A percentile compares a stretch with the other conserved stretches of the same genome.
Evolutionary conservation across 352 stramenopile species (phyloP).

Genomic region (Pythium grandisporangium): DNA sequence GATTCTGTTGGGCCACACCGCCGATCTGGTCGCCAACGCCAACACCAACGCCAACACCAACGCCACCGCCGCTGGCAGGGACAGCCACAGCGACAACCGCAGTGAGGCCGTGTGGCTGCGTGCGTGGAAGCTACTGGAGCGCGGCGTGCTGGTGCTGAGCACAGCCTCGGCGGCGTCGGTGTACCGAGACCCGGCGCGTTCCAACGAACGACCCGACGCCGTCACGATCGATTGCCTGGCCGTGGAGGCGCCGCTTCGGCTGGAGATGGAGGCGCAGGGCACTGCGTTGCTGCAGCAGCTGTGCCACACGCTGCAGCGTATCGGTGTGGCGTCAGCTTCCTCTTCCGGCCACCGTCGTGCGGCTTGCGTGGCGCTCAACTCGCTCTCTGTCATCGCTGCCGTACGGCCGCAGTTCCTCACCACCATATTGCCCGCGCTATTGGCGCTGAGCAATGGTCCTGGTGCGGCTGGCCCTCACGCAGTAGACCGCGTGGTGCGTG

Average conservation of each 20-base stretch:
- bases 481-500: constrained; percentile 34
- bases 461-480: constrained; percentile 10
- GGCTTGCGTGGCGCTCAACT: constrained; percentile 55
- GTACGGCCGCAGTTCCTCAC: constrained; percentile 52
- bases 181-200: constrained; percentile 64
- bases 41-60: constrained; percentile 14
- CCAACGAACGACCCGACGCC: constrained; percentile 62
- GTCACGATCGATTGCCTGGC: constrained; percentile 46
- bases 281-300: constrained; percentile 27
- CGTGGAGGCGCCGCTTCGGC: constrained; percentile 20
- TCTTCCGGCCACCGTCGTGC: constrained; percentile 30
- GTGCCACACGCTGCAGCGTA: constrained; percentile 21
- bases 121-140: constrained; percentile 54
- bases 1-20: constrained; percentile 29
- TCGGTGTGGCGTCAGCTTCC: constrained; percentile 10
- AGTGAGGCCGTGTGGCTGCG: constrained; percentile 42
- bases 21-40: constrained; percentile 23
- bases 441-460: constrained; percentile 28
- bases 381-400: constrained; percentile 45
- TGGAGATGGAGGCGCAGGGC: constrained; percentile 40
- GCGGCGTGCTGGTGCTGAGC: constrained; percentile 40
- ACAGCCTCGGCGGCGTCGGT: constrained; percentile 40
- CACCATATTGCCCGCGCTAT: constrained; percentile 38
- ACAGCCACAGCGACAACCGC: constrained; percentile 27
- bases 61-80: not conserved